Evolutionary conservation across 768 basidiomycete genomes (phyloP).

Genomic region (Clavulina sp.): DNA sequence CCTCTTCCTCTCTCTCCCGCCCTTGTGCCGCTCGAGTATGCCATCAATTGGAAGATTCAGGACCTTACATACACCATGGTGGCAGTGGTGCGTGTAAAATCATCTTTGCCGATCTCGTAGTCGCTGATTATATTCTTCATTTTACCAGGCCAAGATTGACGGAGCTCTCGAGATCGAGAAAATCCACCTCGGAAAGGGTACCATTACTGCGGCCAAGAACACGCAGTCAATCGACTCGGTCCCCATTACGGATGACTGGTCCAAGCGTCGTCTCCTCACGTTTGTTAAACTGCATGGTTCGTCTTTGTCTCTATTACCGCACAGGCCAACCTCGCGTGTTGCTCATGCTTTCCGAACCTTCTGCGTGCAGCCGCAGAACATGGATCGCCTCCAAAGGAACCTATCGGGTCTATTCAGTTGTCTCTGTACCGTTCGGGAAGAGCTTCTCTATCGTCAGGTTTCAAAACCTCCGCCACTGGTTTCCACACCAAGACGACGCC

Average conservation of each 20-base stretch:
- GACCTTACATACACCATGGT: not conserved
- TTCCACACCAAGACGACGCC: not conserved
- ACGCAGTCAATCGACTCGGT: not conserved
- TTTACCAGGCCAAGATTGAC: not conserved
- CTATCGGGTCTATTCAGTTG: not conserved
- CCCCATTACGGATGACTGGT: conserved; percentile 3
- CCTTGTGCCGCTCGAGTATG: not conserved
- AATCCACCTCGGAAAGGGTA: not conserved
- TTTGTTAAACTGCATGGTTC: not conserved
- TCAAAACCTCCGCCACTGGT: not conserved
- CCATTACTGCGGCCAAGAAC: not conserved
- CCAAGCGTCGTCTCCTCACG: not conserved
- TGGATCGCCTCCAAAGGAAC: not conserved
- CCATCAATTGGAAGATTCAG: not conserved
- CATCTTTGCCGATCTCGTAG: not conserved
- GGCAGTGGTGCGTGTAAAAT: not conserved
- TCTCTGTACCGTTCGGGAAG: not conserved
- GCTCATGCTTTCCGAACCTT: not conserved
- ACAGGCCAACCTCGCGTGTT: not conserved
- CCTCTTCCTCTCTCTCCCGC: not conserved
- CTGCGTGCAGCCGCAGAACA: not conserved
- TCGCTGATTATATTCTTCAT: not conserved
- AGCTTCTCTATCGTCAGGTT: not conserved
- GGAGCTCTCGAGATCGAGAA: conserved; percentile 1
- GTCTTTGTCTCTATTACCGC: not conserved